Conservation (phyloP, 345 rosid species). For the Excoecaria cochinchinensis region DNA sequence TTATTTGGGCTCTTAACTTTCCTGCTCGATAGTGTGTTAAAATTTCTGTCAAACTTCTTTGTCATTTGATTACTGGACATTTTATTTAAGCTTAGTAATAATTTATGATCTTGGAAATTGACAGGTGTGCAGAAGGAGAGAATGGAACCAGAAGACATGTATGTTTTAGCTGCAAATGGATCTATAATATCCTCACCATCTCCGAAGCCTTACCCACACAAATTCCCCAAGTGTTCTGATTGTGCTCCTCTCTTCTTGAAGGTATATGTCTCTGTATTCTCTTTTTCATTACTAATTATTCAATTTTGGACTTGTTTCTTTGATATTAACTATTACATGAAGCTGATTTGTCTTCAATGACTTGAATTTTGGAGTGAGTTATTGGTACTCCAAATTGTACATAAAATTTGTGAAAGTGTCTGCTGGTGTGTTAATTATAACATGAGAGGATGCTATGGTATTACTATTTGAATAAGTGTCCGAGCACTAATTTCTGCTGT, state of each 20-base stretch:
- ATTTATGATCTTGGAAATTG: slow-evolving; percentile 21
- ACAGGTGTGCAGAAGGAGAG: slow-evolving; percentile 99
- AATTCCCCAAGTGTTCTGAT: slow-evolving; percentile 88
- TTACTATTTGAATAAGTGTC: not conserved
- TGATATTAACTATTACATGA: not conserved
- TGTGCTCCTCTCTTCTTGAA: slow-evolving; percentile 87
- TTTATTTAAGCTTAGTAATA: not conserved
- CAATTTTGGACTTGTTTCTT: not conserved
- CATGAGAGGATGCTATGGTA: not conserved
- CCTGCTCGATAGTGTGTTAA: not conserved
- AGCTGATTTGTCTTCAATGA: not conserved
- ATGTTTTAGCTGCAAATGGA: slow-evolving; percentile 72
- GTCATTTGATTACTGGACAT: not conserved
- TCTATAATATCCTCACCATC: slow-evolving; percentile 60
- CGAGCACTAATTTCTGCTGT: not conserved
- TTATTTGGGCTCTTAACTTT: not conserved
- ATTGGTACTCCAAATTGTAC: not conserved
- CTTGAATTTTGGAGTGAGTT: not conserved
- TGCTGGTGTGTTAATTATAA: not conserved
- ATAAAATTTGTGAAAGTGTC: not conserved
- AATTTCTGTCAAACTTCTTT: not conserved
- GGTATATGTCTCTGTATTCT: slow-evolving; percentile 37
- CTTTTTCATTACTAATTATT: not conserved
- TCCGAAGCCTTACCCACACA: slow-evolving; percentile 80
- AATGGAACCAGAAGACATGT: slow-evolving; percentile 92